These are phyloP conservation scores for Ulvella scutata DNA, from an alignment of 139 green algal genomes.

Conservation along the genomic window DNA sequence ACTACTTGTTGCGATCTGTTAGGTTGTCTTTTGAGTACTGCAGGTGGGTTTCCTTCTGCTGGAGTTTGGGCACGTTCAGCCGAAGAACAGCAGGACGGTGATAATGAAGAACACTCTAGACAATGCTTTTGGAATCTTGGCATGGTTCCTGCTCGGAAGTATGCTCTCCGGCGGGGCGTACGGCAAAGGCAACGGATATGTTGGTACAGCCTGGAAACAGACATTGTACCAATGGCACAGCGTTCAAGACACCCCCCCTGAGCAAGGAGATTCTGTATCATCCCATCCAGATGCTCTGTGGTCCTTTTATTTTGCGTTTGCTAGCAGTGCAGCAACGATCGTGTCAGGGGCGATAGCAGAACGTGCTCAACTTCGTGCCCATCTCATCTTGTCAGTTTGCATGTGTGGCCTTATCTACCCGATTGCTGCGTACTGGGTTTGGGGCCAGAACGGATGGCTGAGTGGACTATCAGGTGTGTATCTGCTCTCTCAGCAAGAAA, in stretches of 20 bases:
- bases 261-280: not conserved
- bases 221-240: conserved; percentile 15
- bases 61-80: conserved; percentile 16
- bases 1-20: no score
- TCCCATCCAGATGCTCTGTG: not conserved
- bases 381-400: conserved; percentile 35
- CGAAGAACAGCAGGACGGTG: conserved; percentile 28
- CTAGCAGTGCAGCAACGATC: conserved; percentile 21
- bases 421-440: conserved; percentile 34
- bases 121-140: not conserved
- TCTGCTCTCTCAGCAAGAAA: no score
- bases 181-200: not conserved
- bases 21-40: no score
- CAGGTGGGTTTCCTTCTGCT: conserved; percentile 23
- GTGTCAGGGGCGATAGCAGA: conserved; percentile 29
- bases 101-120: conserved; percentile 15
- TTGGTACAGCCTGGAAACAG: conserved; percentile 20
- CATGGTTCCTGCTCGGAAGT: not conserved
- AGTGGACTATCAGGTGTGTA: not conserved
- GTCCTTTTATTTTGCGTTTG: conserved; percentile 22
- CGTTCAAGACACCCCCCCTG: conserved; percentile 14
- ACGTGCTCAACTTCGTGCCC: conserved; percentile 22
- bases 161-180: not conserved
- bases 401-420: conserved; percentile 44
- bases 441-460: not conserved